phyloP scores from a whole-genome alignment of 345 rosid genomes.

The Linum tenue region DNA sequence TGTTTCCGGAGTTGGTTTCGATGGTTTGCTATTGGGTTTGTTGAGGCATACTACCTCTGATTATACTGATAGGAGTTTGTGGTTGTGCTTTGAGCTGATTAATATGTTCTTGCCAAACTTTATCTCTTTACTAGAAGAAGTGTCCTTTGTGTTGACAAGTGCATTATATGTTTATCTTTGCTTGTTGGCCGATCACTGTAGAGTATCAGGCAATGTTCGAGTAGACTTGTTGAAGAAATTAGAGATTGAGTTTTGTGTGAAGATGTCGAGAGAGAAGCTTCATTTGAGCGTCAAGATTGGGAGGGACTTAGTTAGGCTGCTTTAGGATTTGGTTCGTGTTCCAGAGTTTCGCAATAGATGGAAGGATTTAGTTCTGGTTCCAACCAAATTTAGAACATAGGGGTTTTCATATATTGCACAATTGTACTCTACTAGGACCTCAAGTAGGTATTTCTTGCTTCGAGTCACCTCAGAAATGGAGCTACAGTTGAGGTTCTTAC shows the following conservation, averaged over 20 bases:
- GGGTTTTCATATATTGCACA: slow-evolving; percentile 42
- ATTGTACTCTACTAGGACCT: slow-evolving; percentile 46
- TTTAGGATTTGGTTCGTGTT: slow-evolving; percentile 70
- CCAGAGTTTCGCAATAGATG: slow-evolving; percentile 50
- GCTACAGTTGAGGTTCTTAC: slow-evolving; percentile 59
- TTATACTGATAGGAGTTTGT: slow-evolving; percentile 53
- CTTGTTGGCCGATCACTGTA: slow-evolving; percentile 66
- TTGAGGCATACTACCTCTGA: slow-evolving; percentile 68
- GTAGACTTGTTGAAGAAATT: slow-evolving; percentile 39
- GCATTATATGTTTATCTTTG: slow-evolving; percentile 61
- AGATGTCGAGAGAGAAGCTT: slow-evolving; percentile 63
- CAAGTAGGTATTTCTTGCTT: slow-evolving; percentile 55
- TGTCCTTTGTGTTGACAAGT: slow-evolving; percentile 43
- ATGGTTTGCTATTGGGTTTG: slow-evolving; percentile 40
- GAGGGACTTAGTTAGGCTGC: slow-evolving; percentile 57
- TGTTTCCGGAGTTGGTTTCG: slow-evolving; percentile 51
- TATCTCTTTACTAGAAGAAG: slow-evolving; percentile 49
- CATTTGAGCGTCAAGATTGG: slow-evolving; percentile 56
- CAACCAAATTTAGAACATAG: slow-evolving; percentile 26
- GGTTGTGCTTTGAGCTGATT: slow-evolving; percentile 67
- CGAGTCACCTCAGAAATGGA: slow-evolving; percentile 64
- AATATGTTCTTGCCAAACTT: slow-evolving; percentile 38
- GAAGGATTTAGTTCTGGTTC: slow-evolving; percentile 49
- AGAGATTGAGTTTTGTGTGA: slow-evolving; percentile 64
- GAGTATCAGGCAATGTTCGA: slow-evolving; percentile 18